phyloP scores from a whole-genome alignment of 2,329 filamentous ascomycete genomes.

The Chalaropsis ovoidea region DNA sequence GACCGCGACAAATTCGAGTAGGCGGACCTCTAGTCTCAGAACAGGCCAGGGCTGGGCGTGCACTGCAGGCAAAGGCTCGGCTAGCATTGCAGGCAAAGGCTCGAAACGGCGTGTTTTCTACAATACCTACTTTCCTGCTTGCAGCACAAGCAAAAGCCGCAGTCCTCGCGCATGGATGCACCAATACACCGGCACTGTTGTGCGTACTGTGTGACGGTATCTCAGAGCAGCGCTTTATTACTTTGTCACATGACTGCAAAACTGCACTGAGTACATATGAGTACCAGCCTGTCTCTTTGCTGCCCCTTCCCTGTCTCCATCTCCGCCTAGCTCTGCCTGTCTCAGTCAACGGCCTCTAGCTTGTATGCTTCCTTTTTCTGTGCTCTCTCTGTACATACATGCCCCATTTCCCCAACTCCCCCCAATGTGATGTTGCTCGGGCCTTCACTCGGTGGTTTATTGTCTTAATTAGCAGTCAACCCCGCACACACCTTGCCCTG shows the following conservation, averaged over 20 bases:
- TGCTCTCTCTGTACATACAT: background rate
- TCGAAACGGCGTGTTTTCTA: background rate
- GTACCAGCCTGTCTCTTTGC: background rate
- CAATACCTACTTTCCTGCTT: background rate
- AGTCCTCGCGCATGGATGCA: background rate
- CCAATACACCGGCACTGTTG: background rate
- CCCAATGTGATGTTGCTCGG: background rate
- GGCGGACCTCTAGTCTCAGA: background rate
- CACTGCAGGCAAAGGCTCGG: background rate
- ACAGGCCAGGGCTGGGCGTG: background rate
- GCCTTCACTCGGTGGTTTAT: constrained; percentile 12
- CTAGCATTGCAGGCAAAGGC: background rate
- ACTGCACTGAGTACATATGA: no score
- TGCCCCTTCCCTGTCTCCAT: background rate
- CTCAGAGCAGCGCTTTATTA: no score
- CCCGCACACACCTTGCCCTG: background rate
- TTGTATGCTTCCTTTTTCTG: background rate
- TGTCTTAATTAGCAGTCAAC: constrained; percentile 7
- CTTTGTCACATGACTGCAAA: background rate
- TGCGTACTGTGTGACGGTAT: no score
- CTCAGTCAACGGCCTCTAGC: background rate
- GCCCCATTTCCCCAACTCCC: background rate
- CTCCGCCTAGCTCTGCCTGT: background rate
- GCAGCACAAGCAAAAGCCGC: background rate
- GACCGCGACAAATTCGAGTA: background rate